Conservation (phyloP, 73 alveolate species). For the Effrenium voratum region DNA sequence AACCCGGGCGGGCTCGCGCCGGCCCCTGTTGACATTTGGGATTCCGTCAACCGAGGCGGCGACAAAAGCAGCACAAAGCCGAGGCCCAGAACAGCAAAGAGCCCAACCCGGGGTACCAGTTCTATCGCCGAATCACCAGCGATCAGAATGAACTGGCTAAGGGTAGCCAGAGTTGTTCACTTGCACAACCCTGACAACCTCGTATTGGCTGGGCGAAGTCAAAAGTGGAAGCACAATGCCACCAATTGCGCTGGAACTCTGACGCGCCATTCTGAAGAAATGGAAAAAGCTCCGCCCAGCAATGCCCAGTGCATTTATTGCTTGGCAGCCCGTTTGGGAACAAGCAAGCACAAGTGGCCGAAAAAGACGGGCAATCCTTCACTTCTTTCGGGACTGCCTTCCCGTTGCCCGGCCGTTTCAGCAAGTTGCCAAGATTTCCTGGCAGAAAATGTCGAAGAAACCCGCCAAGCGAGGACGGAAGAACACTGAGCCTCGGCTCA, state of each 20-base stretch:
- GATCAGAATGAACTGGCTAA: no score
- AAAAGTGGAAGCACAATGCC: slow-evolving; percentile 26
- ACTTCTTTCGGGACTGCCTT: background rate
- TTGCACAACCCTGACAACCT: slow-evolving; percentile 23
- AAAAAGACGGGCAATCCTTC: slow-evolving; percentile 35
- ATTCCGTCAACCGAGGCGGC: no score
- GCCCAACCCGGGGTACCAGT: no score
- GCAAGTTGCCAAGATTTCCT: background rate
- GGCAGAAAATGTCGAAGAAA: background rate
- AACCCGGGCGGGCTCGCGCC: no score
- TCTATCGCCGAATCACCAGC: no score
- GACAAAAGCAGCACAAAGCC: no score
- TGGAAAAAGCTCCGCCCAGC: slow-evolving; percentile 52
- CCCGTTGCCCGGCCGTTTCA: background rate
- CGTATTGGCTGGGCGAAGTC: slow-evolving; percentile 86
- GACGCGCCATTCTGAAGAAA: background rate
- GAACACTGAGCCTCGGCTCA: background rate
- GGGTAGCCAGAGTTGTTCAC: slow-evolving; percentile 76
- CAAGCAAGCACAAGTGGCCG: slow-evolving; percentile 88
- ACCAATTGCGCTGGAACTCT: background rate
- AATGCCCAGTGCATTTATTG: slow-evolving; percentile 44
- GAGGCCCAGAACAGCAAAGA: no score
- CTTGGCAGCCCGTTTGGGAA: slow-evolving; percentile 93
- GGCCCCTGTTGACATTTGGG: no score
- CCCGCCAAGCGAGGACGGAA: background rate